These are phyloP conservation scores for Curvularia lunata DNA, from an alignment of 2,329 filamentous ascomycete genomes.

Conservation along the genomic window DNA sequence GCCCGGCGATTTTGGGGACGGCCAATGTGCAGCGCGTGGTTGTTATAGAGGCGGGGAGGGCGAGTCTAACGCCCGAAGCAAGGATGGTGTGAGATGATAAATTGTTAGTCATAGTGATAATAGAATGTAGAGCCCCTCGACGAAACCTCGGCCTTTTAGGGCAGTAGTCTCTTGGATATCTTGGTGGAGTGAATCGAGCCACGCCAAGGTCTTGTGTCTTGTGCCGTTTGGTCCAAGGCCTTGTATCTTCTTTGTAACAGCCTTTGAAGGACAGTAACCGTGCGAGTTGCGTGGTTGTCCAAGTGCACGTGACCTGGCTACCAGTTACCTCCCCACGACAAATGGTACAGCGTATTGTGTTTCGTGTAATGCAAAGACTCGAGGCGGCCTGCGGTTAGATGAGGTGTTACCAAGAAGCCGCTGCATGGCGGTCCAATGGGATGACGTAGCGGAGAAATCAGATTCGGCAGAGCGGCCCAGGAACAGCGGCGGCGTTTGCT, in stretches of 20 bases:
- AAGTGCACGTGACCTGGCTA: neutral
- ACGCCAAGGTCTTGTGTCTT: neutral
- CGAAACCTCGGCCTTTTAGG: neutral
- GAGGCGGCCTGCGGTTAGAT: neutral
- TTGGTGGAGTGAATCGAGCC: neutral
- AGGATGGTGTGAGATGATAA: neutral
- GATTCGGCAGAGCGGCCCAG: conserved; percentile 20
- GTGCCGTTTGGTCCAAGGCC: neutral
- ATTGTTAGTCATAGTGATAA: neutral
- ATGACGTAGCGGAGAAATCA: conserved; percentile 21
- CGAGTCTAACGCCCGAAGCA: neutral
- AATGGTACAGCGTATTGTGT: neutral
- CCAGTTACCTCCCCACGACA: neutral
- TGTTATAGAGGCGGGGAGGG: conserved; percentile 18
- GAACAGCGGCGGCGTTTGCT: conserved; percentile 24
- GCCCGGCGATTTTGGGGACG: conserved; percentile 25
- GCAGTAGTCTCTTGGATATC: neutral
- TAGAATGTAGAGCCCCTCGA: neutral
- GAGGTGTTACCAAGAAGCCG: neutral
- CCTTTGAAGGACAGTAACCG: neutral
- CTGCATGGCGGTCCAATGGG: conserved; percentile 22
- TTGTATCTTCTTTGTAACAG: neutral
- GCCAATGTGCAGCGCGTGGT: conserved; percentile 22
- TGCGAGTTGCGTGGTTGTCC: neutral
- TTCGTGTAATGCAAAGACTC: neutral